phyloP scores from a whole-genome alignment of 1,284 basidiomycete genomes.

The Sanghuangporus sanghuang region DNA sequence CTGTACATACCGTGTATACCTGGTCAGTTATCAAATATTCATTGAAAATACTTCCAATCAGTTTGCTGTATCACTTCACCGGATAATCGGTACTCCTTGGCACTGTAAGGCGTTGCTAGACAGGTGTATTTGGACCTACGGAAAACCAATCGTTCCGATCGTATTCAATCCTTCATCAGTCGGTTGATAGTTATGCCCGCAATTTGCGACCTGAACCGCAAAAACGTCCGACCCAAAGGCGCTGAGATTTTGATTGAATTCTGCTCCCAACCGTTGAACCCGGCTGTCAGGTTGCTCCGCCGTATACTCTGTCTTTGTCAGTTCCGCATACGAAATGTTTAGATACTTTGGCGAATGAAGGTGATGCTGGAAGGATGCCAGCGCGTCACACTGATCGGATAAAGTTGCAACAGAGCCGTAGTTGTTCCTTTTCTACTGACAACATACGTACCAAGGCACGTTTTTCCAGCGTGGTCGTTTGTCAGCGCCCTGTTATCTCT shows the following conservation, averaged over 20 bases:
- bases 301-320: no score
- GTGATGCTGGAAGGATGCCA: no score
- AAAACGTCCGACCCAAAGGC: background rate
- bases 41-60: no score
- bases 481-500: background rate
- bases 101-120: background rate
- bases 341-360: no score
- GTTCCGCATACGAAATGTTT: no score
- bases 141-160: background rate
- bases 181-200: background rate
- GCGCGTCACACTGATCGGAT: no score
- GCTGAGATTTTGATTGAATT: background rate
- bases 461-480: background rate
- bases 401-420: background rate
- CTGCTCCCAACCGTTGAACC: background rate
- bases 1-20: no score
- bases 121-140: background rate
- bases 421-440: background rate
- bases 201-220: background rate
- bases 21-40: no score
- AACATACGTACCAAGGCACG: background rate
- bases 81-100: background rate
- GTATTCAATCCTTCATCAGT: background rate
- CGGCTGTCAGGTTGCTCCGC: background rate
- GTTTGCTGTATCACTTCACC: background rate